A percentile compares a stretch with the other conserved stretches of the same genome.
phyloP scores from a whole-genome alignment of 768 basidiomycete species.

The Strobilomyces dryophilus region DNA sequence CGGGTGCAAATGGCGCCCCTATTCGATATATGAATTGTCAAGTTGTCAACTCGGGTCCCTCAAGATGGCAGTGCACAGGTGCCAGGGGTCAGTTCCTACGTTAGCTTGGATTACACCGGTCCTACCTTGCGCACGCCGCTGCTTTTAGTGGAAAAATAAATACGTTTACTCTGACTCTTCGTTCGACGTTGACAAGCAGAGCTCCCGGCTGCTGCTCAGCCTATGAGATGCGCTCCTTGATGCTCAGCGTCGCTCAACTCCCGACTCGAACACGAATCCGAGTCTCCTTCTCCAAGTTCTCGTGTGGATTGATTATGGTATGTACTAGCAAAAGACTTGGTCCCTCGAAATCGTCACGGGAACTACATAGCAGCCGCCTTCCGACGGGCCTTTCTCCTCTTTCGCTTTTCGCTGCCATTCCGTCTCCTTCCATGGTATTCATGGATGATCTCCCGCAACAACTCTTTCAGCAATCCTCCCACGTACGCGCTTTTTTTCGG shows the following conservation, averaged over 20 bases:
- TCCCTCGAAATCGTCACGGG: neutral
- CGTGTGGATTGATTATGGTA: neutral
- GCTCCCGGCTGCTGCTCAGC: no score
- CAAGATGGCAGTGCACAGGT: no score
- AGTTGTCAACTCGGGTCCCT: no score
- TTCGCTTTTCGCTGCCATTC: constrained; percentile 19
- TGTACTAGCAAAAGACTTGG: neutral
- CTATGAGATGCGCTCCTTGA: no score
- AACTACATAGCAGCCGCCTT: neutral
- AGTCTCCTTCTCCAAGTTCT: neutral
- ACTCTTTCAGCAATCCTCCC: constrained; percentile 28
- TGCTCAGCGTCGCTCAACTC: no score
- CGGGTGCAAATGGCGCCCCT: no score
- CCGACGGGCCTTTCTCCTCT: constrained; percentile 12
- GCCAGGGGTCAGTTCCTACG: no score
- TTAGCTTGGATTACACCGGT: no score
- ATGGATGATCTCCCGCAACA: constrained; percentile 28
- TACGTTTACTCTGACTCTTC: no score
- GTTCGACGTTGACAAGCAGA: no score
- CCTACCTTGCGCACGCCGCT: neutral
- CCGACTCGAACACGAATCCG: no score
- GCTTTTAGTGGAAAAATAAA: neutral
- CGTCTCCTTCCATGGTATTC: constrained; percentile 13
- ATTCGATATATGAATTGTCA: no score
- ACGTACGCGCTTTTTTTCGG: constrained; percentile 25